These are phyloP conservation scores for Yarrowia sp. DNA, from an alignment of 805 yeast species.

Conservation along the genomic window DNA sequence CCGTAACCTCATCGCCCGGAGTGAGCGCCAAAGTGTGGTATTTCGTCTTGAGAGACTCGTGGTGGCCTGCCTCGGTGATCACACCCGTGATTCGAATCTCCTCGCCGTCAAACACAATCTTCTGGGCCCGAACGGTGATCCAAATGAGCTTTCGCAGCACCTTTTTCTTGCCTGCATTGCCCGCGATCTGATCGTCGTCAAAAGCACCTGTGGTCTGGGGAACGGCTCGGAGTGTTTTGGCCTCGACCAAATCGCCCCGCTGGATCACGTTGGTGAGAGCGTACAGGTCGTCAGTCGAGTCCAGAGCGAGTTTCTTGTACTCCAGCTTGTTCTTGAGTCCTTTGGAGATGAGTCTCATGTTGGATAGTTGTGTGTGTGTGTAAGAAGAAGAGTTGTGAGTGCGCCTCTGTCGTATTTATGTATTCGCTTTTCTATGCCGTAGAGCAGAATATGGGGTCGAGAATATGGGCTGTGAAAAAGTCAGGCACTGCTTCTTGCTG, in stretches of 20 bases:
- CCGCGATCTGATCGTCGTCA: constrained; percentile 21
- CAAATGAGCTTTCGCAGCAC: constrained; percentile 8
- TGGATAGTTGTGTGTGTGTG: not conserved
- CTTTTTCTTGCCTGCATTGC: constrained; percentile 20
- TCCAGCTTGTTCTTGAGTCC: constrained; percentile 23
- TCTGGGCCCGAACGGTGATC: constrained; percentile 1
- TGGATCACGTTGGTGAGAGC: constrained; percentile 21
- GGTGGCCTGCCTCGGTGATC: constrained; percentile 21
- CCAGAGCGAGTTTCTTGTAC: constrained; percentile 19
- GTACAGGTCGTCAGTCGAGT: constrained; percentile 22
- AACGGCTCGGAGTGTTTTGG: constrained; percentile 22
- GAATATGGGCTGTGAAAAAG: no score
- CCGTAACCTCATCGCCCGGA: constrained; percentile 20
- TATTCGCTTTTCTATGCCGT: no score
- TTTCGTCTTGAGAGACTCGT: constrained; percentile 17
- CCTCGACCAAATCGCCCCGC: constrained; percentile 20
- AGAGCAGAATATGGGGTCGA: no score
- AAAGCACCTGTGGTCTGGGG: constrained; percentile 21
- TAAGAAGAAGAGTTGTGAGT: no score
- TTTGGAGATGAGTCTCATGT: constrained; percentile 22
- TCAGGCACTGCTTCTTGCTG: constrained; percentile 17
- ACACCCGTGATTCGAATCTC: constrained; percentile 23
- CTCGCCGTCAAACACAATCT: constrained; percentile 24
- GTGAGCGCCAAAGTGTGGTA: constrained; percentile 19
- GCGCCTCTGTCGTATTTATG: no score